A percentile compares a stretch with the other conserved stretches of the same genome.
Evolutionary conservation across 2,329 filamentous ascomycete species (phyloP).

Genomic region (Scedosporium minutisporum): DNA sequence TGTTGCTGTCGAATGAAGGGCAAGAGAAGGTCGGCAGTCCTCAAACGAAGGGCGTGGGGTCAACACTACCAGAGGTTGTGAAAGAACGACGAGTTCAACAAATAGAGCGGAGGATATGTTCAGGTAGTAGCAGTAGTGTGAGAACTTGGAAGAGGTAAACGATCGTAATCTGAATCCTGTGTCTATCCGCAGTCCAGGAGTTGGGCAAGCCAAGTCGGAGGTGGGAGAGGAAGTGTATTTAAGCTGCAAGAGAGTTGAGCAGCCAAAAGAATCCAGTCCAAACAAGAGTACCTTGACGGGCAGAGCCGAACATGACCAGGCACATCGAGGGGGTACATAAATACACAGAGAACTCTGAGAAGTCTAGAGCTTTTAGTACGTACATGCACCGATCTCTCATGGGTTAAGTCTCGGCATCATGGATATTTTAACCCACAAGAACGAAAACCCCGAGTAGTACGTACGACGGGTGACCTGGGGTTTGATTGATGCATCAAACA

Average conservation of each 20-base stretch:
- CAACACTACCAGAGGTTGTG: not conserved
- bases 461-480: no score
- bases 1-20: not conserved
- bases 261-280: not conserved
- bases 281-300: not conserved
- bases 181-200: not conserved
- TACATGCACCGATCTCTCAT: no score
- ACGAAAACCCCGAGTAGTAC: no score
- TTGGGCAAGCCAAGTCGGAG: not conserved
- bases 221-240: not conserved
- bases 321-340: no score
- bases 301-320: not conserved
- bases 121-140: not conserved
- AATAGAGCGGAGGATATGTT: not conserved
- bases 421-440: no score
- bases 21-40: not conserved
- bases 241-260: not conserved
- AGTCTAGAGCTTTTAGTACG: no score
- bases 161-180: not conserved
- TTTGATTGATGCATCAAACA: no score
- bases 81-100: not conserved
- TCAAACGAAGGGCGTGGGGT: not conserved
- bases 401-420: no score
- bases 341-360: no score
- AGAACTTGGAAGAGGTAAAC: not conserved